A percentile compares a stretch with the other conserved stretches of the same genome.
These are phyloP conservation scores for Teunomyces cretensis DNA, from an alignment of 805 yeast species.

Conservation along the genomic window DNA sequence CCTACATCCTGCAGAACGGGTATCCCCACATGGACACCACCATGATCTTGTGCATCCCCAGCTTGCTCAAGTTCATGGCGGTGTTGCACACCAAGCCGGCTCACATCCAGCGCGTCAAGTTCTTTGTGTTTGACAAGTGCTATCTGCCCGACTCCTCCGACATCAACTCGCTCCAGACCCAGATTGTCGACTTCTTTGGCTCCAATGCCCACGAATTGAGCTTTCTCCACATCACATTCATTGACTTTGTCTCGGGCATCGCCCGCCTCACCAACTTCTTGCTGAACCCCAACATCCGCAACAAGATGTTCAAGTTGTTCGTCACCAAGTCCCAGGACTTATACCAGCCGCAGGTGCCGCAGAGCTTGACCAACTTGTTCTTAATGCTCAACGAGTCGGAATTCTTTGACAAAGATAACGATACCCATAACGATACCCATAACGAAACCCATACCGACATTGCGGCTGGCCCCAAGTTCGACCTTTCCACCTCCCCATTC, in stretches of 20 bases:
- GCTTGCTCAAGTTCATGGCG: slow-evolving; percentile 18
- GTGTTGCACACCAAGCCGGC: slow-evolving; percentile 17
- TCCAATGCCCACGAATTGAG: slow-evolving; percentile 21
- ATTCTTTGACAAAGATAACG: slow-evolving; percentile 11
- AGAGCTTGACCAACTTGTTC: slow-evolving; percentile 29
- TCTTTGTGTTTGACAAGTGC: slow-evolving; percentile 36
- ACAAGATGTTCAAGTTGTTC: slow-evolving; percentile 30
- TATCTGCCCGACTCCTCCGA: slow-evolving; percentile 10
- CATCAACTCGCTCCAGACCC: slow-evolving; percentile 19
- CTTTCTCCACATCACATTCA: slow-evolving; percentile 32
- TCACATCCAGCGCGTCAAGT: slow-evolving; percentile 23
- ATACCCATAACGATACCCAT: no score
- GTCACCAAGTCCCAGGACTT: slow-evolving; percentile 23
- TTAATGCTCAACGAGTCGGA: slow-evolving; percentile 33
- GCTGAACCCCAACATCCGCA: slow-evolving; percentile 21
- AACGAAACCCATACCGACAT: no score
- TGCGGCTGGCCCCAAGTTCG: slow-evolving; percentile 2
- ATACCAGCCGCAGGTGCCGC: slow-evolving; percentile 25
- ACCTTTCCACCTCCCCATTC: slow-evolving; percentile 5
- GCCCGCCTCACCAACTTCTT: slow-evolving; percentile 24
- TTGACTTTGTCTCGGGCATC: slow-evolving; percentile 26
- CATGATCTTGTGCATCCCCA: slow-evolving; percentile 19
- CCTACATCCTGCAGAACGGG: slow-evolving; percentile 28
- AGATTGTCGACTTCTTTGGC: slow-evolving; percentile 27
- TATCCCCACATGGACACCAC: slow-evolving; percentile 30